A percentile compares a stretch with the other conserved stretches of the same genome.
These are phyloP conservation scores for Hypoxylon sp. DNA, from an alignment of 2,329 filamentous ascomycete genomes.

Conservation along the genomic window DNA sequence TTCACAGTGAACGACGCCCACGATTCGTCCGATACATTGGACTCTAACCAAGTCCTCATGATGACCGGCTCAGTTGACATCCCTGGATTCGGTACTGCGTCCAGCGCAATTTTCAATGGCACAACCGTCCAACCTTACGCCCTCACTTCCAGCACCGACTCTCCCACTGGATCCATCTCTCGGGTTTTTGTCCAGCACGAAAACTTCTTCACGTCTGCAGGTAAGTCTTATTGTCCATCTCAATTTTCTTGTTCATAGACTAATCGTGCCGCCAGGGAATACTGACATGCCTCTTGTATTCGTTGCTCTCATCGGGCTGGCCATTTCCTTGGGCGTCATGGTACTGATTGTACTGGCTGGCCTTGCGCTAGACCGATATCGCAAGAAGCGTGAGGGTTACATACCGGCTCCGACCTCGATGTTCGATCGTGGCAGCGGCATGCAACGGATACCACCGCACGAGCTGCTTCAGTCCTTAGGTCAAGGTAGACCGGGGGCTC, in stretches of 20 bases:
- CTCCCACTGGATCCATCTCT: conserved; percentile 75
- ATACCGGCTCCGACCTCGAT: conserved; percentile 75
- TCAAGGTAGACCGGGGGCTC: conserved; percentile 57
- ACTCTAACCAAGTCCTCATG: conserved; percentile 75
- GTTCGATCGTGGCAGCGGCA: conserved; percentile 66
- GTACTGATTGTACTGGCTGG: conserved; percentile 80
- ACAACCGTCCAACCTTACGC: conserved; percentile 79
- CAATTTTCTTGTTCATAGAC: background rate
- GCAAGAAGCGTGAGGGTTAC: conserved; percentile 82
- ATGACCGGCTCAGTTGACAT: conserved; percentile 85
- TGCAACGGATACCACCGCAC: conserved; percentile 67
- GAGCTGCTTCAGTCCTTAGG: conserved; percentile 65
- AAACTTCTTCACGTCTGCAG: conserved; percentile 72
- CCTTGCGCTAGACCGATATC: conserved; percentile 76
- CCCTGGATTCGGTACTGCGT: conserved; percentile 78
- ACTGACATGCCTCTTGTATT: conserved; percentile 74
- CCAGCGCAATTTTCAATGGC: conserved; percentile 88
- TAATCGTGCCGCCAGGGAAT: conserved; percentile 47
- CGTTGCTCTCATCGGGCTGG: conserved; percentile 81
- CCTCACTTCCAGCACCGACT: conserved; percentile 73
- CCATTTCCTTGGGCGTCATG: conserved; percentile 78
- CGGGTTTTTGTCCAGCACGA: conserved; percentile 84
- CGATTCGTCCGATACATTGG: conserved; percentile 67
- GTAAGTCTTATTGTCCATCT: conserved; percentile 60
- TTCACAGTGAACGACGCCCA: conserved; percentile 76